Evolutionary conservation across 2,329 filamentous ascomycete species (phyloP), one percentile per base, ranked within the genome.

Genomic region (Verticillium zaregamsianum): DNA sequence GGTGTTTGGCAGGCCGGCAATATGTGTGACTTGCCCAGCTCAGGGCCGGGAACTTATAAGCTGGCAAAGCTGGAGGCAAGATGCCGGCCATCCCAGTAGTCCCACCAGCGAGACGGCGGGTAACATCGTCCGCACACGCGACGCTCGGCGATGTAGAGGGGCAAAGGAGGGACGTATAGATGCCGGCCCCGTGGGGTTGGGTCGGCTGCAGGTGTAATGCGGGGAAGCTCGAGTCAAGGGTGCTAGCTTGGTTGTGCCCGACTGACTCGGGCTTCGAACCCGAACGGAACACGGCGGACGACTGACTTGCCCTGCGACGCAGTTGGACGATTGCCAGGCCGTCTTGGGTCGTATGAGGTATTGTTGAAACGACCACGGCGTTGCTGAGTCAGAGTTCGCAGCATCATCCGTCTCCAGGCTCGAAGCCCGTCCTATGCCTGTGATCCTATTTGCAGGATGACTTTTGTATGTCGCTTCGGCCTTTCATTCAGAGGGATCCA

Each of bases 401-500:
- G 28, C 28, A 28, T 28, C 28, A 6, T 28, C 4, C 28, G 28
- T 28, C 28, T 28, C 28, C 28, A 28, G 28, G 5, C 5, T 28
- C 28, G 33, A 35, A 35, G 33, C 7, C 33, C 33, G 9, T 14
- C 33, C 9, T 28, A 28, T 28, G 28, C 28, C 28, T 5, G 28
- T 28, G 5, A 5, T 6, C 5, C 28, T 28, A 28, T 28, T 28
- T 28, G 28, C 6, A 28, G 28, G 6, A 28, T 5, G 28, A 37
- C 35, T 7, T 37, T 15, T 3, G 7, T n/a, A 12, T 49, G 45
- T n/a, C 20, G n/a, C 11, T 20, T 23, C 20, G 45, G 2, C n/a
- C 45, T 31, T 32, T 58, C 32, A 45, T 14, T 5, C 23, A 15
- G 37, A 15, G 11, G 33, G 31, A 35, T 64, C 49, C 31, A 67